A percentile compares a stretch with the other conserved stretches of the same genome.
Conservation (phyloP, 495 filamentous ascomycete species). For the Oidiodendron maius region DNA sequence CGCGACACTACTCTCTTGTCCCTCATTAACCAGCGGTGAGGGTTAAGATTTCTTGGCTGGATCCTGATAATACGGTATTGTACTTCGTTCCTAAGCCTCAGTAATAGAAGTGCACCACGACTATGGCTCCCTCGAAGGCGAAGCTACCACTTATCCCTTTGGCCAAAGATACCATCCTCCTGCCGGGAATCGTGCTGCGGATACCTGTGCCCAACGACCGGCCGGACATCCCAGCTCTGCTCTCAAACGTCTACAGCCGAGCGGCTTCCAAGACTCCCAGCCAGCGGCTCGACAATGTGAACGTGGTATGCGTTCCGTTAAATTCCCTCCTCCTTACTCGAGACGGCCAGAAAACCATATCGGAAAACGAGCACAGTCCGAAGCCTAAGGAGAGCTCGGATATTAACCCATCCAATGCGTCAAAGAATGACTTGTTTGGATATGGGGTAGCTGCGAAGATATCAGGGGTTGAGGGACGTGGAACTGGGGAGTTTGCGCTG, state of each 20-base stretch:
- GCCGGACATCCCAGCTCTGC: slow-evolving; percentile 74
- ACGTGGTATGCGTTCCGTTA: slow-evolving; percentile 78
- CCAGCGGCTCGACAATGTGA: slow-evolving; percentile 54
- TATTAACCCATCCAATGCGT: slow-evolving; percentile 41
- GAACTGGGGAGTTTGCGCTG: slow-evolving; percentile 71
- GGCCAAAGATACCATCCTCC: slow-evolving; percentile 64
- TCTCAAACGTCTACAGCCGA: slow-evolving; percentile 68
- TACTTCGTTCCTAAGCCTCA: neutral
- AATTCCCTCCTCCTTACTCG: slow-evolving; percentile 60
- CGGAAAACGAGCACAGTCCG: slow-evolving; percentile 23
- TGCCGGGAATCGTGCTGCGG: slow-evolving; percentile 73
- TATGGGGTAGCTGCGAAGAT: slow-evolving; percentile 79
- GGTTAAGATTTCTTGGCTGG: neutral
- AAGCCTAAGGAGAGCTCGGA: slow-evolving; percentile 37
- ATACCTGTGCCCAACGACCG: slow-evolving; percentile 68
- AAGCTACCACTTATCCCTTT: slow-evolving; percentile 68
- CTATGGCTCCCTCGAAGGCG: slow-evolving; percentile 1
- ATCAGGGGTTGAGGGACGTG: slow-evolving; percentile 72
- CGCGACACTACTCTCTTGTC: too few relatives aligned
- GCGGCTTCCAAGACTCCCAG: slow-evolving; percentile 58
- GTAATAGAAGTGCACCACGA: neutral
- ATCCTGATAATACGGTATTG: slow-evolving; percentile 2
- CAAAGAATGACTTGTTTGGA: slow-evolving; percentile 66
- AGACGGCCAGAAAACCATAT: slow-evolving; percentile 63
- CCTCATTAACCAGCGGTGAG: neutral